Base-by-base conservation (phyloP, 1,139 yeast species). In the Kodamaea suecica region DNA sequence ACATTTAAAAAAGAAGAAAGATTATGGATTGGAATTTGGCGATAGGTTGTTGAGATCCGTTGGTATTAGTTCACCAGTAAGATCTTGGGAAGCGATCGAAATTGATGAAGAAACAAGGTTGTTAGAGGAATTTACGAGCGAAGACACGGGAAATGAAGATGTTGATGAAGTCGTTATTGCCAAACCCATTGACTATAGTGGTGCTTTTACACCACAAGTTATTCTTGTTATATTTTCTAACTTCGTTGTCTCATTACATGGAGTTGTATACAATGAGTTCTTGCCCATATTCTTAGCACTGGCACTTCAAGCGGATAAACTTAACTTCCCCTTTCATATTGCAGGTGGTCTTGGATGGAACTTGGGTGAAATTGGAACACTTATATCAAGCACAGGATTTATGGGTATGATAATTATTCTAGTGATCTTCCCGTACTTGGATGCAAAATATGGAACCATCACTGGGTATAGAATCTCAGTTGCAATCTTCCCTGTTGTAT, bases 261-360 rank as follows among this genome's bases (percentile, higher is more conserved):
- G 65, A 10, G 61, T 76, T 10, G 73, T 75, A 4, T 76, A 64
- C 50, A 67, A 66, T 33, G 84, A 80, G 52, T 76, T 80, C 42
- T 55, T 78, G 29, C 84, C 86, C 8, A 74, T 80, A 4, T 73
- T 75, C 38, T 55, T 78, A 15, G 80, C 84, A 0, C 64, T 77
- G n/a, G 61, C 66, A 27, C 57, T 73, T 30, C 58, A 50, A 26
- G 52, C 54, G 1, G 52, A 51, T 10, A 44, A 54, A 13, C 48
- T 77, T 12, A 45, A 55, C 24, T 76, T 79, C 49, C 79, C 79
- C 1, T 66, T 69, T 50, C 48, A 48, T 17, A 63, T 75, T 29
- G 59, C 57, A 23, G 80, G 80, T 29, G 80, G 80, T 0, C 55
- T 74, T 31, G 76, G 77, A 8, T 59, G 60, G 32, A 48, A 47